A percentile compares a stretch with the other conserved stretches of the same genome.
Conservation (phyloP, 345 rosid species). For the Aurinia saxatilis region DNA sequence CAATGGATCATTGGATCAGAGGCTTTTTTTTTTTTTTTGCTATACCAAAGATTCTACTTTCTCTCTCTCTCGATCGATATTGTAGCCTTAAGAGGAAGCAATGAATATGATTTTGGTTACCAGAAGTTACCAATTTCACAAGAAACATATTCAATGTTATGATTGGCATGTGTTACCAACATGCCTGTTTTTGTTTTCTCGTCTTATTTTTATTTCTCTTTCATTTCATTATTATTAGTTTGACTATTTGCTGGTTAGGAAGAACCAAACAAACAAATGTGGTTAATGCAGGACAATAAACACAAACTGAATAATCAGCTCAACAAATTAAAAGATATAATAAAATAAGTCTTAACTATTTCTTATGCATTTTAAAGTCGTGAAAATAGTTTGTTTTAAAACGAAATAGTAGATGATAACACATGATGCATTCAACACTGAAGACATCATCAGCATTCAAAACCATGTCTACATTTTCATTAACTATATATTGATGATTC, state of each 20-base stretch:
- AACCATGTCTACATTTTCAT: not conserved
- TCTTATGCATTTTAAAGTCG: too few relatives aligned
- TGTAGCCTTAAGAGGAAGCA: slow-evolving; percentile 26
- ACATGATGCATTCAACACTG: not conserved
- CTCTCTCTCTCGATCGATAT: not conserved
- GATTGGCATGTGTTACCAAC: slow-evolving; percentile 35
- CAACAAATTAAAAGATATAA: not conserved
- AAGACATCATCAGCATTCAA: not conserved
- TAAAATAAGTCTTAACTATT: too few relatives aligned
- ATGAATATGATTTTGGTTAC: slow-evolving; percentile 22
- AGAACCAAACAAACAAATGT: not conserved
- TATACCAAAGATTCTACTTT: not conserved
- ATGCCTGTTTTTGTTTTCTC: slow-evolving; percentile 17
- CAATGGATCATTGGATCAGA: slow-evolving; percentile 17
- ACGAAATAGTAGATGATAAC: not conserved
- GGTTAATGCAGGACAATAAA: not conserved
- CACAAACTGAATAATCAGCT: not conserved
- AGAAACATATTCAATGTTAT: slow-evolving; percentile 26
- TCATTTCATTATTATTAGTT: not conserved
- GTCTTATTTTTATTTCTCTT: not conserved
- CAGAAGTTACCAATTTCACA: slow-evolving; percentile 26
- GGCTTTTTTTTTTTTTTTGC: not conserved
- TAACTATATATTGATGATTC: not conserved
- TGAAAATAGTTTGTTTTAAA: not conserved
- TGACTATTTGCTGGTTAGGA: not conserved